phyloP scores from a whole-genome alignment of 768 basidiomycete species.

The Pulveroboletus ravenelii region DNA sequence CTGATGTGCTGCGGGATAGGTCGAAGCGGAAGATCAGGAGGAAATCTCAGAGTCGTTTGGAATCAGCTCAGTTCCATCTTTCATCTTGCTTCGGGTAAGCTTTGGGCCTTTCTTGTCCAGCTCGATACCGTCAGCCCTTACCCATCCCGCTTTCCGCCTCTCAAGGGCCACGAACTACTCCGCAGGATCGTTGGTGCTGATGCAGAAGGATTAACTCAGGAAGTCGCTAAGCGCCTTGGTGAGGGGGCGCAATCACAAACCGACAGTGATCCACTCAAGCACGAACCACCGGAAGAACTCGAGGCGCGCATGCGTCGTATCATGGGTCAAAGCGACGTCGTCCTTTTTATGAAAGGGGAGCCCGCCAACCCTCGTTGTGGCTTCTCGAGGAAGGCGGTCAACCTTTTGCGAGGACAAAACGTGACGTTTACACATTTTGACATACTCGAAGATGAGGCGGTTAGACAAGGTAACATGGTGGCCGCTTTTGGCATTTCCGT shows the following conservation, averaged over 20 bases:
- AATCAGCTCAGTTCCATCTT: slow-evolving; percentile 82
- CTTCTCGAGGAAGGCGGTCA: slow-evolving; percentile 74
- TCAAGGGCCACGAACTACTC: slow-evolving; percentile 85
- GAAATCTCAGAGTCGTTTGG: slow-evolving; percentile 93
- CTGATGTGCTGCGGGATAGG: slow-evolving; percentile 37
- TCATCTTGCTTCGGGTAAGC: slow-evolving; percentile 75
- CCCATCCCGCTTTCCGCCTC: background rate
- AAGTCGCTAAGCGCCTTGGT: slow-evolving; percentile 52
- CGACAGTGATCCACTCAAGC: slow-evolving; percentile 24
- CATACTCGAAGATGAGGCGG: slow-evolving; percentile 76
- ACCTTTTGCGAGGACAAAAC: slow-evolving; percentile 55
- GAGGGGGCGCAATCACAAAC: slow-evolving; percentile 10
- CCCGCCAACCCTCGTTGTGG: slow-evolving; percentile 79
- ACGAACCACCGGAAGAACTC: slow-evolving; percentile 62
- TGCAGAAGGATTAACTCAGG: slow-evolving; percentile 53
- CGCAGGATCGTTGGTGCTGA: slow-evolving; percentile 78
- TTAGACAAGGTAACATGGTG: slow-evolving; percentile 61
- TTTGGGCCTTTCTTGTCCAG: background rate
- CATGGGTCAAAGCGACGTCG: slow-evolving; percentile 76
- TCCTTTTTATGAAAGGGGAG: slow-evolving; percentile 89
- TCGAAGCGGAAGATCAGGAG: slow-evolving; percentile 74
- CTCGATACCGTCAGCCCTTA: background rate
- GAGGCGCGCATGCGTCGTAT: slow-evolving; percentile 56
- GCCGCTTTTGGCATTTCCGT: background rate
- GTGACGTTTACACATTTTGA: slow-evolving; percentile 76